These are phyloP conservation scores for Rickenella mellea DNA, from an alignment of 768 basidiomycete species.

Conservation along the genomic window DNA sequence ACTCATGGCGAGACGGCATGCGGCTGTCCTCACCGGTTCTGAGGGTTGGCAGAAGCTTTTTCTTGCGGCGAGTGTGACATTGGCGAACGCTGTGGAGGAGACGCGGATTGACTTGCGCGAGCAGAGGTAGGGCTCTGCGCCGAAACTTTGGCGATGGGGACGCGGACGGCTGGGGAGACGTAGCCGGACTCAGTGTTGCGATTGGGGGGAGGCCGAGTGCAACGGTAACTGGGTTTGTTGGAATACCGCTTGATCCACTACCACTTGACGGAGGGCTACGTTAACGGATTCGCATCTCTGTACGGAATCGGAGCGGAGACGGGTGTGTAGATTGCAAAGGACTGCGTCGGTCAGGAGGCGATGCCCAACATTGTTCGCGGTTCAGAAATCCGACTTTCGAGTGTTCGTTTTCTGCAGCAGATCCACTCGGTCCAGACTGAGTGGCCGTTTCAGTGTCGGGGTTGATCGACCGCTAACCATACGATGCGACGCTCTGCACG, in stretches of 20 bases:
- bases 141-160: not conserved
- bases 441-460: slow-evolving; percentile 53
- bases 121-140: too few species aligned
- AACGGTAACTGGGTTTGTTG: slow-evolving; percentile 41
- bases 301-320: slow-evolving; percentile 60
- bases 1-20: too few species aligned
- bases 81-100: too few species aligned
- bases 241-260: not conserved
- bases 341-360: slow-evolving; percentile 34
- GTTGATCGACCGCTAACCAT: slow-evolving; percentile 25
- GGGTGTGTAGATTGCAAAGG: slow-evolving; percentile 54
- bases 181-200: too few species aligned
- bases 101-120: too few species aligned
- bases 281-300: slow-evolving; percentile 32
- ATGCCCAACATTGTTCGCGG: slow-evolving; percentile 42
- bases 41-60: too few species aligned
- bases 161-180: not conserved
- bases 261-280: slow-evolving; percentile 43
- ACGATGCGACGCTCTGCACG: slow-evolving; percentile 52
- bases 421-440: slow-evolving; percentile 58
- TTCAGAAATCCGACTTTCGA: slow-evolving; percentile 45
- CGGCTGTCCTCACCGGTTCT: too few species aligned
- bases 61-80: too few species aligned
- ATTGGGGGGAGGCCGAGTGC: slow-evolving; percentile 55
- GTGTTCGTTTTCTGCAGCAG: slow-evolving; percentile 45